Evolutionary conservation across 495 filamentous ascomycete genomes (phyloP).

Genomic region (Polyplosphaeria fusca): DNA sequence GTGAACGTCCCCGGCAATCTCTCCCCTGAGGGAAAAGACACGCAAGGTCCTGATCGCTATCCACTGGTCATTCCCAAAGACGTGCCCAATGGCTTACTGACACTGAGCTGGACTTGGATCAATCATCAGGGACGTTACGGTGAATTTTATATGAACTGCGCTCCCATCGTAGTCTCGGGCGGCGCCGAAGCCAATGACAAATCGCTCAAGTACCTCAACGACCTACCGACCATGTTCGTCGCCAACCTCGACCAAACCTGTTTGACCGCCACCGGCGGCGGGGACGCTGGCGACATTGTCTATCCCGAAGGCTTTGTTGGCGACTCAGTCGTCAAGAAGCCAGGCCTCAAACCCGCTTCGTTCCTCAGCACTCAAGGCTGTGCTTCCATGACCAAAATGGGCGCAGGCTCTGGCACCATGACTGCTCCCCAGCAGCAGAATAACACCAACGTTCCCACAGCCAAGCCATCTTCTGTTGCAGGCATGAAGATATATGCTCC

Average conservation of each 20-base stretch:
- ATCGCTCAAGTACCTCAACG: conserved; percentile 45
- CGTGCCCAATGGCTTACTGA: conserved; percentile 59
- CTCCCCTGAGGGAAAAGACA: conserved; percentile 4
- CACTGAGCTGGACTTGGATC: conserved; percentile 85
- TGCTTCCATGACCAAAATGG: conserved; percentile 29
- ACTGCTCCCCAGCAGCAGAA: conserved; percentile 9
- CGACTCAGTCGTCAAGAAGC: conserved; percentile 45
- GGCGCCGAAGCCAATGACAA: conserved; percentile 40
- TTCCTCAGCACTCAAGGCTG: conserved; percentile 13
- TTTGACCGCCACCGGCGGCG: conserved; percentile 51
- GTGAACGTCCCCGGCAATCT: conserved; percentile 47
- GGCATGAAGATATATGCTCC: no score
- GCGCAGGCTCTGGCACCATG: conserved; percentile 32
- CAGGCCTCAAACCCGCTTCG: neutral
- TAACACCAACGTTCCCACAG: no score
- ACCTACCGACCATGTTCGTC: conserved; percentile 74
- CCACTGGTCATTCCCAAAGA: conserved; percentile 56
- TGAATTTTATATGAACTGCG: conserved; percentile 97
- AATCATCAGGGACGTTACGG: conserved; percentile 77
- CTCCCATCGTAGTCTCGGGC: conserved; percentile 61
- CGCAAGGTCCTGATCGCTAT: conserved; percentile 43
- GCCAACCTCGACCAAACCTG: conserved; percentile 62
- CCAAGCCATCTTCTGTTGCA: no score
- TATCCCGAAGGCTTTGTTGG: conserved; percentile 63
- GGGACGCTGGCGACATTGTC: no score